Conservation (phyloP, 768 basidiomycete genomes). For the Amanita phalloides region DNA sequence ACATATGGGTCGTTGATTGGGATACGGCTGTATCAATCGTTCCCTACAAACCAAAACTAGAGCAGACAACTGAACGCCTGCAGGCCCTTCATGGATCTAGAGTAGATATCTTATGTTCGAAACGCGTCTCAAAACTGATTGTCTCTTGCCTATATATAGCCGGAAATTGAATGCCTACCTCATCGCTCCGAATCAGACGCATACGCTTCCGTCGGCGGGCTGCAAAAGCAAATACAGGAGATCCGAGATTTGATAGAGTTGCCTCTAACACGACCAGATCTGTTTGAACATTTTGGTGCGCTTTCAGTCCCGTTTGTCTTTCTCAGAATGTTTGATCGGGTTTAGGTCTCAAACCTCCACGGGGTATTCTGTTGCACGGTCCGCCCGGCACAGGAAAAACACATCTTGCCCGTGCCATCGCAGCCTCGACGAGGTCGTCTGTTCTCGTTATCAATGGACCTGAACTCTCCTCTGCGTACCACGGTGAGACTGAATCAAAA, state of each 20-base stretch:
- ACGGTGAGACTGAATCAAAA: slow-evolving; percentile 92
- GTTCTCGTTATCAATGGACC: slow-evolving; percentile 95
- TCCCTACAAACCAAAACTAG: neutral
- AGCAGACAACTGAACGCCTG: slow-evolving; percentile 10
- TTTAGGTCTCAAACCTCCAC: slow-evolving; percentile 84
- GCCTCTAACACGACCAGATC: slow-evolving; percentile 71
- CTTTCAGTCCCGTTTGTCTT: slow-evolving; percentile 12
- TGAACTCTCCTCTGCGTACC: slow-evolving; percentile 89
- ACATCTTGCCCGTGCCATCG: slow-evolving; percentile 89
- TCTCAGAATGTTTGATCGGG: slow-evolving; percentile 2
- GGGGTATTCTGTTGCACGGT: slow-evolving; percentile 89
- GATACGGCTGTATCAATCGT: slow-evolving; percentile 44
- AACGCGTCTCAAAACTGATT: slow-evolving; percentile 7
- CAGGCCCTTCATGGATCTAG: slow-evolving; percentile 17
- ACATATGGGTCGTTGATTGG: slow-evolving; percentile 60
- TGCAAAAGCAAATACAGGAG: slow-evolving; percentile 77
- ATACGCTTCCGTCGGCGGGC: slow-evolving; percentile 82
- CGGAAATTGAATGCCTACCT: slow-evolving; percentile 36
- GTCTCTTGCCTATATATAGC: slow-evolving; percentile 17
- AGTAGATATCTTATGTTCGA: slow-evolving; percentile 14
- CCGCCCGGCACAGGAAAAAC: slow-evolving; percentile 99
- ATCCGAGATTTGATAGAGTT: slow-evolving; percentile 83
- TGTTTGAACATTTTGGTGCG: slow-evolving; percentile 69
- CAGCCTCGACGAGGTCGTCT: slow-evolving; percentile 73
- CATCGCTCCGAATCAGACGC: slow-evolving; percentile 36